Evolutionary conservation across 345 rosid genomes (phyloP).

Genomic region (Eutrema heterophyllum): DNA sequence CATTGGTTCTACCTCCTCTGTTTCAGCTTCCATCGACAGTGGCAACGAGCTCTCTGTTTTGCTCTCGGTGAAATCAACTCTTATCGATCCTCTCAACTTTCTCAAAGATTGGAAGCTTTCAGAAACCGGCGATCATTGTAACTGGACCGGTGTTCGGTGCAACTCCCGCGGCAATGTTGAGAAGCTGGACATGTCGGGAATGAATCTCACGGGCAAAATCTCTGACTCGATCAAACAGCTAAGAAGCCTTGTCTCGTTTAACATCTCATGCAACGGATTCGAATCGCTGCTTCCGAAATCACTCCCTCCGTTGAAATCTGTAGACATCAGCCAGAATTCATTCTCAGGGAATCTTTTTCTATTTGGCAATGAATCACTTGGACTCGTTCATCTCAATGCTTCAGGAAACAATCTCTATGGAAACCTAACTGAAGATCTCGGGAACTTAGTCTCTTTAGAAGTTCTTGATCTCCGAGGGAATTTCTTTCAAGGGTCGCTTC

Average conservation of each 20-base stretch:
- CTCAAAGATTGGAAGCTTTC: conserved; percentile 68
- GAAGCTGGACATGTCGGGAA: conserved; percentile 63
- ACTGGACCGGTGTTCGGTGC: conserved; percentile 87
- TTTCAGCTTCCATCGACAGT: conserved; percentile 35
- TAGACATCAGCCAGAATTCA: conserved; percentile 77
- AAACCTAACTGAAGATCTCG: conserved; percentile 64
- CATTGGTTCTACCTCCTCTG: conserved; percentile 35
- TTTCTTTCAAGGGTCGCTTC: conserved; percentile 73
- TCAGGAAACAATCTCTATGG: conserved; percentile 83
- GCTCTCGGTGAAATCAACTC: conserved; percentile 49
- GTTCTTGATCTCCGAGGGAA: conserved; percentile 84
- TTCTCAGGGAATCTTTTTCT: conserved; percentile 49
- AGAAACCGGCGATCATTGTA: conserved; percentile 44
- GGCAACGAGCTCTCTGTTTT: conserved; percentile 49
- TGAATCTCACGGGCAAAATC: conserved; percentile 71
- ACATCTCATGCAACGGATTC: conserved; percentile 71
- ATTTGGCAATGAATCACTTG: conserved; percentile 48
- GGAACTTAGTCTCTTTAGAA: conserved; percentile 56
- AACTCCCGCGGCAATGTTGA: conserved; percentile 58
- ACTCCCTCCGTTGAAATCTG: conserved; percentile 44
- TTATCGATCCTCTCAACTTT: conserved; percentile 54
- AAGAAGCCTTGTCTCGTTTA: conserved; percentile 49
- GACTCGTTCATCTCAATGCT: conserved; percentile 63
- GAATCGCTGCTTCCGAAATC: conserved; percentile 45
- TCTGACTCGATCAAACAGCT: conserved; percentile 57